Conservation (phyloP, 768 basidiomycete genomes). For the Pisolithus tinctorius region DNA sequence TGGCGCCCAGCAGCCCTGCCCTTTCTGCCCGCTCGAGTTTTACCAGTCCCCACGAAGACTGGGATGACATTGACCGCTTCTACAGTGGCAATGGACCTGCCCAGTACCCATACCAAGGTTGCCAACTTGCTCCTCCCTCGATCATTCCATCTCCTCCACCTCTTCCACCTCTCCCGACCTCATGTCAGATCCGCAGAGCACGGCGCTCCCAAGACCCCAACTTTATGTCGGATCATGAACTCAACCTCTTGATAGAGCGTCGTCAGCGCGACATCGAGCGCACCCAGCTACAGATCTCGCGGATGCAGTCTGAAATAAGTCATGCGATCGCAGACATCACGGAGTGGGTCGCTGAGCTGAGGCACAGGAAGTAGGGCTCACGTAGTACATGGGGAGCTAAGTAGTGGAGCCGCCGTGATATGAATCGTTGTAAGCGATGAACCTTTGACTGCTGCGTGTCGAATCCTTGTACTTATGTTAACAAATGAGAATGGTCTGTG, state of each 20-base stretch:
- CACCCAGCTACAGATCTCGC: background rate
- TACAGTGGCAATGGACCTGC: background rate
- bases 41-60: background rate
- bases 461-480: too few species aligned
- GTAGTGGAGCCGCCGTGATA: too few species aligned
- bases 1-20: background rate
- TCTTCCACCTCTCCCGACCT: background rate
- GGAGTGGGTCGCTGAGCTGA: conserved; percentile 38
- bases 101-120: background rate
- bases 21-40: background rate
- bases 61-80: background rate
- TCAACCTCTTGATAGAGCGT: background rate
- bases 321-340: conserved; percentile 91
- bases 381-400: too few species aligned
- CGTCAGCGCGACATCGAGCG: background rate
- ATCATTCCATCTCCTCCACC: background rate
- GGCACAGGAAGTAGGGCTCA: background rate
- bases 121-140: background rate
- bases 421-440: too few species aligned
- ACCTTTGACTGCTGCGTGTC: too few species aligned
- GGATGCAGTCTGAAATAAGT: conserved; percentile 66
- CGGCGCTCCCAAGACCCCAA: too few species aligned
- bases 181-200: background rate
- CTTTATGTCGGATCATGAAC: background rate
- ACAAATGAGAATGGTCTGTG: too few species aligned